These are phyloP conservation scores for Pascua guehoae DNA, from an alignment of 1,284 basidiomycete species.

Conservation along the genomic window DNA sequence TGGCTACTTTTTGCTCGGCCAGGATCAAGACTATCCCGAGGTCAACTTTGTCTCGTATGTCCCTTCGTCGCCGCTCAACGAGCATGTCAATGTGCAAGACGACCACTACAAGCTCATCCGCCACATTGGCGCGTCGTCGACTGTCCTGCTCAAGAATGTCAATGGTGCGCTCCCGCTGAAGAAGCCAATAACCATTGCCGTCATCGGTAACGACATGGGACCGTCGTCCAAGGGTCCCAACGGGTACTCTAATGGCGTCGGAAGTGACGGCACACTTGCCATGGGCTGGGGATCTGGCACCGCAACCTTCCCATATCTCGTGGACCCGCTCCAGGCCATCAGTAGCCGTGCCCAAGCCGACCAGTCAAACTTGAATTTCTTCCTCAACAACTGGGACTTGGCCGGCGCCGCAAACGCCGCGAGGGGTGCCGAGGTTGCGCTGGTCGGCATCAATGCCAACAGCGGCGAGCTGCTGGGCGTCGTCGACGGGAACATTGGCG, in stretches of 20 bases:
- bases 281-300: slow-evolving; percentile 80
- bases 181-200: slow-evolving; percentile 54
- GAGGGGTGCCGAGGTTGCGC: slow-evolving; percentile 57
- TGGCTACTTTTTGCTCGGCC: slow-evolving; percentile 31
- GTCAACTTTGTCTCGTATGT: slow-evolving; percentile 19
- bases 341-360: slow-evolving; percentile 58
- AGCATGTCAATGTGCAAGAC: slow-evolving; percentile 66
- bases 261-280: slow-evolving; percentile 59
- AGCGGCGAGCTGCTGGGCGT: slow-evolving; percentile 73
- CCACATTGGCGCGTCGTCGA: slow-evolving; percentile 45
- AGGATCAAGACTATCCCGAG: slow-evolving; percentile 26
- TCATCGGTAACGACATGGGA: slow-evolving; percentile 68
- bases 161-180: slow-evolving; percentile 60
- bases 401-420: slow-evolving; percentile 56
- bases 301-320: slow-evolving; percentile 53
- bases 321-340: slow-evolving; percentile 65
- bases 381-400: slow-evolving; percentile 64
- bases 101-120: slow-evolving; percentile 58
- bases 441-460: slow-evolving; percentile 65
- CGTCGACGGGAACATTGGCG: slow-evolving; percentile 60
- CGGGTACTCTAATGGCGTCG: slow-evolving; percentile 63
- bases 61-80: slow-evolving; percentile 45
- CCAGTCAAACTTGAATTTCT: slow-evolving; percentile 53
- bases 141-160: slow-evolving; percentile 69
- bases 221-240: slow-evolving; percentile 68